Evolutionary conservation across 257 asterid genomes (phyloP).

Genomic region (Jaltomata sinuosa): DNA sequence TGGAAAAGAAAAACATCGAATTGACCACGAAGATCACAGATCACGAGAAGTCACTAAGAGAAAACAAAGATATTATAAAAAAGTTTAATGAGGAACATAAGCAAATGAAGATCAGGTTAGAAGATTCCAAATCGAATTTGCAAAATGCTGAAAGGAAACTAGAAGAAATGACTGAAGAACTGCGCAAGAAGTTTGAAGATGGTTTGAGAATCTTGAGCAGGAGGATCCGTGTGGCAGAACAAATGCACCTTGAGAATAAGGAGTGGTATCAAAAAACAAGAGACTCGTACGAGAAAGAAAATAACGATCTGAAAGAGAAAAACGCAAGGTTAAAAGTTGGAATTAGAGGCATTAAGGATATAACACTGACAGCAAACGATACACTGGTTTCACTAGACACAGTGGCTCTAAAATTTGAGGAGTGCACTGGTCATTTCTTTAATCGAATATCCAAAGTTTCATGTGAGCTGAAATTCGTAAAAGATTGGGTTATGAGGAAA

Average conservation of each 20-base stretch:
- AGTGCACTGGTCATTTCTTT: slow-evolving; percentile 41
- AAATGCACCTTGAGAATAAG: slow-evolving; percentile 62
- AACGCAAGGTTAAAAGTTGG: slow-evolving; percentile 9
- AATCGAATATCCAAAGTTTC: slow-evolving; percentile 66
- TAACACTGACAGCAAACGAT: slow-evolving; percentile 38
- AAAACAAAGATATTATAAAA: background rate
- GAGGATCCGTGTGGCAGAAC: slow-evolving; percentile 81
- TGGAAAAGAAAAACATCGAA: slow-evolving; percentile 36
- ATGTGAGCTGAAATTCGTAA: slow-evolving; percentile 55
- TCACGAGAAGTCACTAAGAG: slow-evolving; percentile 17
- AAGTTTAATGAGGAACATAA: slow-evolving; percentile 20
- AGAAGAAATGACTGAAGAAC: slow-evolving; percentile 64
- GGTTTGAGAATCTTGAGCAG: slow-evolving; percentile 58
- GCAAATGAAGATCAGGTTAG: slow-evolving; percentile 1
- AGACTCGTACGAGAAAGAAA: slow-evolving; percentile 31
- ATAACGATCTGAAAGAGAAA: slow-evolving; percentile 28
- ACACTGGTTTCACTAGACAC: slow-evolving; percentile 46
- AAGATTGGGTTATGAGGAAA: slow-evolving; percentile 61
- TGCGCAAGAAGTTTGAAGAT: slow-evolving; percentile 59
- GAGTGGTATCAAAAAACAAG: slow-evolving; percentile 54
- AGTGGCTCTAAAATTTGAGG: slow-evolving; percentile 45
- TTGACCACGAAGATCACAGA: slow-evolving; percentile 20
- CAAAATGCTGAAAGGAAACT: slow-evolving; percentile 43
- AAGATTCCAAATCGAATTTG: slow-evolving; percentile 28
- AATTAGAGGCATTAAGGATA: slow-evolving; percentile 30